Evolutionary conservation across 768 basidiomycete genomes (phyloP), one percentile per base, ranked within the genome.

Genomic region (Rhizopogon roseolus): DNA sequence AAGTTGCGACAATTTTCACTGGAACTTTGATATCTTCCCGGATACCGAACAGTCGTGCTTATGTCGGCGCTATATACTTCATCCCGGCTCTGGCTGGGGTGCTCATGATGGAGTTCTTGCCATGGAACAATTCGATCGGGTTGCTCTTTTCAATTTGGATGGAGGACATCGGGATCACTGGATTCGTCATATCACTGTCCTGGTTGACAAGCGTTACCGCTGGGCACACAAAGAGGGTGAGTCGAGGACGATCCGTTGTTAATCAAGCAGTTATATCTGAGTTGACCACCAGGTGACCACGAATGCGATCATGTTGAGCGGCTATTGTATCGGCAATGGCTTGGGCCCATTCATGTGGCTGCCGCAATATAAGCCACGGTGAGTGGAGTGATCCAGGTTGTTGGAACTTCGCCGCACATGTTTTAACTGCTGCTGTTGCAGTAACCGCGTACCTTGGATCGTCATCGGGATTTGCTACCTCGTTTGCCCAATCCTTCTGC

Each of bases 321-420:
- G 86, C 1, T 91, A 90, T 62, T 82, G 82, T 58, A 56, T 83
- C 19, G 81, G 81, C 8, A 89, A 90, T 54, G 72, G 86, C 2
- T 80, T 79, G 0, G 82, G 81, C n/a, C 87, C 88, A 0, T 85
- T 88, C 61, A 87, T 90, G 85, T 90, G 88, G 88, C 79, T 83
- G 62, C 72, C 72, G 0, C 71, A 79, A 64, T 89, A 86, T 62
- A 78, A 76, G 55, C 88, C 86, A 5, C 77, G 85, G 85, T 84
- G 52, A 19, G 69, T 49, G 32, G 11, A 14, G 49, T 17, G 4
- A 42, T 57, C 6, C 11, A 22, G 5, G 19, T 14, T 14, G 13
- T 11, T 6, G 6, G 2, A 5, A 41, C 38, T 9, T 53, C 27
- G 17, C 11, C 14, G 19, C 29, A 27, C 8, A n/a, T 3, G 6